phyloP scores from a whole-genome alignment of 78 protist genomes.

The Dictyostelium brefeldianum region DNA sequence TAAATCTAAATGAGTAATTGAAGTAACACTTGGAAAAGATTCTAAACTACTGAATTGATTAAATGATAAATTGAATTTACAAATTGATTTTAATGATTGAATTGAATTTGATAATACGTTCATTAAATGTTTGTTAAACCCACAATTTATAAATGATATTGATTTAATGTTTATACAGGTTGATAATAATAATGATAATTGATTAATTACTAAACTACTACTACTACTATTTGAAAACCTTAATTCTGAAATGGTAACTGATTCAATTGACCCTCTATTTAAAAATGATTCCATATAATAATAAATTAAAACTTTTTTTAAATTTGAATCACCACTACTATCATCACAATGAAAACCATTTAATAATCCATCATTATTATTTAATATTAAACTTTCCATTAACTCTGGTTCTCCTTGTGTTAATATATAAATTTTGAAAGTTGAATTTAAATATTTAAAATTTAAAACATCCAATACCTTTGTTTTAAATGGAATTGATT shows the following conservation, averaged over 20 bases:
- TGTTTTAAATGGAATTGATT: background rate
- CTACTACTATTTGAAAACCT: background rate
- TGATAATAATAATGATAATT: no score
- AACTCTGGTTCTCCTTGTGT: background rate
- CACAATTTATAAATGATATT: background rate
- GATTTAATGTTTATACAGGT: no score
- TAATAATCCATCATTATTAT: no score
- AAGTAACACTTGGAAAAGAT: background rate
- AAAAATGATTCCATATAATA: constrained; percentile 1
- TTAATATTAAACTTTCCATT: no score
- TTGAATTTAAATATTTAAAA: no score
- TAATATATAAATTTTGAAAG: no score
- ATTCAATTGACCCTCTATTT: background rate
- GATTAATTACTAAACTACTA: no score
- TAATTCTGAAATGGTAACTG: background rate
- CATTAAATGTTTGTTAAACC: background rate
- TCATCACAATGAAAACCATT: background rate
- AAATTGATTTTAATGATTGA: constrained; percentile 2
- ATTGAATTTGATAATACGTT: background rate
- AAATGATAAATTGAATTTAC: no score
- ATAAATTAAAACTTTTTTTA: background rate
- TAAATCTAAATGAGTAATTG: no score
- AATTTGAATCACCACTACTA: background rate
- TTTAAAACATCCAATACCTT: background rate
- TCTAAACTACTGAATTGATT: no score